Evolutionary conservation across 352 stramenopile genomes (phyloP).

Genomic region (Phytophthora melonis): DNA sequence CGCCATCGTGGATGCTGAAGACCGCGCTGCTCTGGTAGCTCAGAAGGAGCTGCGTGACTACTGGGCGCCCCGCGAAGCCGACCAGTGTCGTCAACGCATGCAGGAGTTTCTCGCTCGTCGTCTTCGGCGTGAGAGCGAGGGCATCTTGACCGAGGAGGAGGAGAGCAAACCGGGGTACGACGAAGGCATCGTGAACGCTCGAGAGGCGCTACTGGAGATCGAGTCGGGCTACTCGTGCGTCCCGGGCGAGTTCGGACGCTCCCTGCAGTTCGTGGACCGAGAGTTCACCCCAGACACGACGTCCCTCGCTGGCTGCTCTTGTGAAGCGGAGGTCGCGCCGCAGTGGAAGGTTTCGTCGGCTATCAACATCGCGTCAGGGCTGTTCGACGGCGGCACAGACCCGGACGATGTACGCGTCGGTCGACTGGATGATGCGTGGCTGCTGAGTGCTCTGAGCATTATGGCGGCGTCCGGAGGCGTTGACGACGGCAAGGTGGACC

Average conservation of each 20-base stretch:
- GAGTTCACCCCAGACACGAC: slow-evolving; percentile 88
- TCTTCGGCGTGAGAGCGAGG: slow-evolving; percentile 75
- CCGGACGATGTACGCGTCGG: slow-evolving; percentile 90
- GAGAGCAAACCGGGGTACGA: slow-evolving; percentile 51
- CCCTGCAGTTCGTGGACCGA: slow-evolving; percentile 89
- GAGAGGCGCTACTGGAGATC: slow-evolving; percentile 88
- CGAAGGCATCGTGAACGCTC: slow-evolving; percentile 83
- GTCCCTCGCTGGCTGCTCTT: slow-evolving; percentile 72
- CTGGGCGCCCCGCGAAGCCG: slow-evolving; percentile 71
- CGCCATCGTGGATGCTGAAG: slow-evolving; percentile 79
- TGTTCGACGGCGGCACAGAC: slow-evolving; percentile 94
- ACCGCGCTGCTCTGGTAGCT: slow-evolving; percentile 54
- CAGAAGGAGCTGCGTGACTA: slow-evolving; percentile 63
- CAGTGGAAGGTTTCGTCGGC: slow-evolving; percentile 87
- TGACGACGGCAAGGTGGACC: slow-evolving; percentile 90
- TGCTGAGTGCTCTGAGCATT: slow-evolving; percentile 93
- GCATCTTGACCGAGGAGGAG: slow-evolving; percentile 54
- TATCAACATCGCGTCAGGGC: slow-evolving; percentile 89
- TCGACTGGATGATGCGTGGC: slow-evolving; percentile 89
- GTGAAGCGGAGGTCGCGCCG: slow-evolving; percentile 57
- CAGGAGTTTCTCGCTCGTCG: slow-evolving; percentile 83
- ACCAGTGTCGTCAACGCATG: slow-evolving; percentile 73
- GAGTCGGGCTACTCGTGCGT: slow-evolving; percentile 83
- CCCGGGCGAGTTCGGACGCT: slow-evolving; percentile 77
- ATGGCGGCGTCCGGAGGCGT: slow-evolving; percentile 89